phyloP scores from a whole-genome alignment of 2,329 filamentous ascomycete species.

The Trichoderma lentiforme region DNA sequence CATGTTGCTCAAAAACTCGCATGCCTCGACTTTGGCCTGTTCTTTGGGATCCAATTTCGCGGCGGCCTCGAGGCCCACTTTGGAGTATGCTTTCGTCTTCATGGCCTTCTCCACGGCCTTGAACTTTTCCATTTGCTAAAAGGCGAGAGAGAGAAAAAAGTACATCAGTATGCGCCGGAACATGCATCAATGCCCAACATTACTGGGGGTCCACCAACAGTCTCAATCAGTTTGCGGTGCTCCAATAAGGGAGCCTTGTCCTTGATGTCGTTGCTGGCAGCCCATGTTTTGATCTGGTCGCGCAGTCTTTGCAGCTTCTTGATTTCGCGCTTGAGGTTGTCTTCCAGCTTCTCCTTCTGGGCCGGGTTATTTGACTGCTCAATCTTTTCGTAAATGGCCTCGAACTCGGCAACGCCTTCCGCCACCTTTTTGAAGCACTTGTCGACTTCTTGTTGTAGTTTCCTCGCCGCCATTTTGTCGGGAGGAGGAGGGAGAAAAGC shows the following conservation, averaged over 20 bases:
- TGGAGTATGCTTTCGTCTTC: constrained; percentile 99
- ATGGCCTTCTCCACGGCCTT: constrained; percentile 99
- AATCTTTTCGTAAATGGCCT: constrained; percentile 97
- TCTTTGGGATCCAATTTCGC: constrained; percentile 96
- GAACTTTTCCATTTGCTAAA: constrained; percentile 97
- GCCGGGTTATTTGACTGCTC: constrained; percentile 86
- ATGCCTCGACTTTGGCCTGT: constrained; percentile 84
- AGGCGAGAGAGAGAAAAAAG: not conserved
- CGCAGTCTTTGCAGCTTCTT: constrained; percentile 97
- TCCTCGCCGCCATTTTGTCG: constrained; percentile 81
- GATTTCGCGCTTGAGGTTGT: constrained; percentile 97
- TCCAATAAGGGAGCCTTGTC: constrained; percentile 95
- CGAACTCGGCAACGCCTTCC: constrained; percentile 89
- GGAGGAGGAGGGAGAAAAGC: constrained; percentile 10
- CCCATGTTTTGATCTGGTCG: constrained; percentile 99
- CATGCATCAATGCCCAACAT: constrained; percentile 14
- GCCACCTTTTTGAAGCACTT: constrained; percentile 99
- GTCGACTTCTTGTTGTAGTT: constrained; percentile 96
- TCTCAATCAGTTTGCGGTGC: constrained; percentile 94
- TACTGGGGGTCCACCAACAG: constrained; percentile 56
- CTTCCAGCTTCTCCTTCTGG: constrained; percentile 97
- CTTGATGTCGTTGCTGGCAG: constrained; percentile 97
- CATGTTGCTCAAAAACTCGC: constrained; percentile 80
- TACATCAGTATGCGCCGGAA: constrained; percentile 7
- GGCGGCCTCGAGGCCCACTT: constrained; percentile 89